Base-by-base conservation (phyloP, 1,284 basidiomycete species). In the Uromyces viciae-fabae region DNA sequence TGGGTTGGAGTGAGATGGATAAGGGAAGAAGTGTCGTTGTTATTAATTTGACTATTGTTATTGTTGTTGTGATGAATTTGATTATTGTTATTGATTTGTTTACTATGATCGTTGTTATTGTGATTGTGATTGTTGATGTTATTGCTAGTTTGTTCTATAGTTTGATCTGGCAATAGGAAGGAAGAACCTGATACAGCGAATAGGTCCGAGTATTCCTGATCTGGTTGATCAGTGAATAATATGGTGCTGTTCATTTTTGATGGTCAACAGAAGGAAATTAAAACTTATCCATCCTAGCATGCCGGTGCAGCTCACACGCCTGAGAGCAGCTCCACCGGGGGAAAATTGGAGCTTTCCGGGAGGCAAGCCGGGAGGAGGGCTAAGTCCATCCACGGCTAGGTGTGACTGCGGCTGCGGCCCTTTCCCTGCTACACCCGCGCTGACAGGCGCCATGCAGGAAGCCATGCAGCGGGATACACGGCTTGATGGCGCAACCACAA, bases 161-260 rank as follows among this genome's bases (percentile, higher is more conserved):
- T 66, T 42, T 40, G 38, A 17, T 66, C 62, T 66, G 62, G 62
- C 11, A 42, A 9, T 52, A 72, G 49, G 69, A 72, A 72, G 33
- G 69, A 72, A 43, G 22, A 43, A 4, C 43, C 69, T 3, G 69
- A 49, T 38, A 72, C 25, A n/a, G 42, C 69, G 43, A 72, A 72
- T 3, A 72, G 69, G 43, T 72, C 69, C 3, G 69, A 72, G 69
- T 72, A 72, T 31, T 72, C 69, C 25, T 52, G 69, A 4, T 38
- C 31, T 31, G 43, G n/a, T 46, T 43, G 3, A 17, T 69, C 33
- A 33, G 60, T 36, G 31, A 36, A 36, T 19, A 31, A 31, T 31
- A 31, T 31, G 25, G 56, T 28, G 56, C 19, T 56, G 19, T 58
- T 58, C 8, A 22, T 56, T 19, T 56, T 56, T n/a, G 7, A n/a